These are phyloP conservation scores for Phaeodactylum tricornutum DNA, from an alignment of 108 stramenopile species.

Conservation along the genomic window DNA sequence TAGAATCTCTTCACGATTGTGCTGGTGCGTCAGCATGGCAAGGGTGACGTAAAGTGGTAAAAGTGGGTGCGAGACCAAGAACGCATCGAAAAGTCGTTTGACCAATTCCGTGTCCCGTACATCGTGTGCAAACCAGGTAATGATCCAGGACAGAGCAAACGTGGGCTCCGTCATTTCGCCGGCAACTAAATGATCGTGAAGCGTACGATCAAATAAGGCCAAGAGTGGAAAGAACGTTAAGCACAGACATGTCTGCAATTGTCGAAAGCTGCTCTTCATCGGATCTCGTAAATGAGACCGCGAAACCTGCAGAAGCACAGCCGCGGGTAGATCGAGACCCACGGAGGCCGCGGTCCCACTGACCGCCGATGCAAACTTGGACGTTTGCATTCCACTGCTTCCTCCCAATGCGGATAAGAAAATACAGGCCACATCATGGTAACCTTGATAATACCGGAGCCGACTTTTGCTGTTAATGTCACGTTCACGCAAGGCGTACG, in stretches of 20 bases:
- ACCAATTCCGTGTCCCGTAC: conserved; percentile 72
- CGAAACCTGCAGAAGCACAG: conserved; percentile 50
- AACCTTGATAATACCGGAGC: conserved; percentile 81
- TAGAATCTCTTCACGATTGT: conserved; percentile 69
- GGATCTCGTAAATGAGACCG: conserved; percentile 61
- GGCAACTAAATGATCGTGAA: conserved; percentile 67
- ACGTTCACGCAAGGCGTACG: too few species aligned
- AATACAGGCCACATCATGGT: conserved; percentile 79
- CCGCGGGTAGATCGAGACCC: conserved; percentile 54
- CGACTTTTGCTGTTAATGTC: conserved; percentile 5
- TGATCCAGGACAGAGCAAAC: conserved; percentile 84
- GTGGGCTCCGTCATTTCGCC: conserved; percentile 86
- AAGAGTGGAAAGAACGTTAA: conserved; percentile 61
- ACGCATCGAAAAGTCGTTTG: conserved; percentile 84
- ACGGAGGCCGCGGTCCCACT: background rate
- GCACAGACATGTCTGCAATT: conserved; percentile 51
- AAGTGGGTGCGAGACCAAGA: conserved; percentile 72
- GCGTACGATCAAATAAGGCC: conserved; percentile 36
- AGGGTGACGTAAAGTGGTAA: conserved; percentile 69
- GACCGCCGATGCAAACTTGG: background rate
- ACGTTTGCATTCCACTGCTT: too few species aligned
- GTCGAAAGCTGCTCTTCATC: conserved; percentile 38
- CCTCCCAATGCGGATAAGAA: conserved; percentile 61
- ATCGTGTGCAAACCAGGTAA: conserved; percentile 92
- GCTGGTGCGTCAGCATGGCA: conserved; percentile 77